Percentiles rank a stretch among this genome's conserved stretches.
Conservation (phyloP, 192 early-diverging fungal species). For the Tieghemiomyces parasiticus region DNA sequence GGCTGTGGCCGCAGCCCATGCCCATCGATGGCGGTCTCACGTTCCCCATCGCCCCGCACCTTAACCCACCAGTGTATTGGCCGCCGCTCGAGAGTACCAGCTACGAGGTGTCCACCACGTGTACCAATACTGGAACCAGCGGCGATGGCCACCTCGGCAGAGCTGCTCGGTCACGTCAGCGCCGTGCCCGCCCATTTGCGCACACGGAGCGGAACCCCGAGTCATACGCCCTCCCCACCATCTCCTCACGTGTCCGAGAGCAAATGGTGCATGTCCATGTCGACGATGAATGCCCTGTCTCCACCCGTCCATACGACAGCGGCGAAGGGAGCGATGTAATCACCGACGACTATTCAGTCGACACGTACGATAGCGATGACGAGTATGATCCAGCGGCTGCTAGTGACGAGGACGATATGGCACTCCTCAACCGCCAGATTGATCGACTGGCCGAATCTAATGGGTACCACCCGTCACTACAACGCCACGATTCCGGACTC, state of each 20-base stretch:
- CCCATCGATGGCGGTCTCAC: conserved; percentile 45
- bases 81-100: conserved; percentile 54
- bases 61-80: conserved; percentile 36
- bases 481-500: neutral
- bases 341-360: conserved; percentile 2
- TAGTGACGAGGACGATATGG: conserved; percentile 23
- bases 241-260: neutral
- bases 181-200: conserved; percentile 17
- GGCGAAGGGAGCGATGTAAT: conserved; percentile 20
- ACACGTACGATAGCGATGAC: conserved; percentile 23
- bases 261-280: conserved; percentile 3
- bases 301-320: too few relatives aligned
- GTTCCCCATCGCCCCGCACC: conserved; percentile 38
- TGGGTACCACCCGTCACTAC: neutral
- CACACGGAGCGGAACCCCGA: conserved; percentile 30
- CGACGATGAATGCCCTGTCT: too few relatives aligned
- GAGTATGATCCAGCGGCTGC: conserved; percentile 12
- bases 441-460: neutral
- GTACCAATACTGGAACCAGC: conserved; percentile 13
- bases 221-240: conserved; percentile 25
- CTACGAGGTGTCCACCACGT: conserved; percentile 14
- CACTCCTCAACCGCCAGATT: neutral
- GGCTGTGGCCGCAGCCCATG: conserved; percentile 54
- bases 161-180: conserved; percentile 9
- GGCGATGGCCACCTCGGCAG: conserved; percentile 11